Conservation (phyloP, 331 rosid genomes). For the Prunus yedoensis region DNA sequence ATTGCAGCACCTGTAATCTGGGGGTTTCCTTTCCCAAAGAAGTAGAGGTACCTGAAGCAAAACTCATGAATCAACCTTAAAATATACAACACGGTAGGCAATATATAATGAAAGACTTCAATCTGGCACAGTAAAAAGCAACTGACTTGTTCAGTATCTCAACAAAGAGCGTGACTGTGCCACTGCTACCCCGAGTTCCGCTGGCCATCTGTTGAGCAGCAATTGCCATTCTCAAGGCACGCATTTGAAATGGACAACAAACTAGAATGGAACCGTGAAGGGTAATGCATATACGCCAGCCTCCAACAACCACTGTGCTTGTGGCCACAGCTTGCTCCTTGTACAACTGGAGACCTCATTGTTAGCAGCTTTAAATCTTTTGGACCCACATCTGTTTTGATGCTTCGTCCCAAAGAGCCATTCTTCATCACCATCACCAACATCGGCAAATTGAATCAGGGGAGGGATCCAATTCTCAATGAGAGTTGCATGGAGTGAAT, state of each 20-base stretch:
- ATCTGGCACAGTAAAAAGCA: constrained; percentile 3
- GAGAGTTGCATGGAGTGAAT: constrained; percentile 17
- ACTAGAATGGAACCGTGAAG: constrained; percentile 58
- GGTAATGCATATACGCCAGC: constrained; percentile 57
- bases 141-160: constrained; percentile 96
- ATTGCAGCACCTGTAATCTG: constrained; percentile 70
- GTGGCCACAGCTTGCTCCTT: constrained; percentile 43
- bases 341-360: constrained; percentile 16
- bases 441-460: not conserved
- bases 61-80: constrained; percentile 1
- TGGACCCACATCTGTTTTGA: not conserved
- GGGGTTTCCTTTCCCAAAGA: constrained; percentile 84
- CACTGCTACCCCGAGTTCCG: constrained; percentile 78
- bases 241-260: constrained; percentile 17
- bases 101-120: not conserved
- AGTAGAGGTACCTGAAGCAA: constrained; percentile 82
- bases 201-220: constrained; percentile 94
- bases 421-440: constrained; percentile 33
- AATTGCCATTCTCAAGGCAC: constrained; percentile 94
- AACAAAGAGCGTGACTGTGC: too few species aligned
- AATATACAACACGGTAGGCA: not conserved
- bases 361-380: constrained; percentile 17
- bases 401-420: constrained; percentile 46
- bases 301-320: constrained; percentile 48
- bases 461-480: constrained; percentile 41